Conservation (phyloP, 2,329 filamentous ascomycete species). For the Scytalidium lignicola region DNA sequence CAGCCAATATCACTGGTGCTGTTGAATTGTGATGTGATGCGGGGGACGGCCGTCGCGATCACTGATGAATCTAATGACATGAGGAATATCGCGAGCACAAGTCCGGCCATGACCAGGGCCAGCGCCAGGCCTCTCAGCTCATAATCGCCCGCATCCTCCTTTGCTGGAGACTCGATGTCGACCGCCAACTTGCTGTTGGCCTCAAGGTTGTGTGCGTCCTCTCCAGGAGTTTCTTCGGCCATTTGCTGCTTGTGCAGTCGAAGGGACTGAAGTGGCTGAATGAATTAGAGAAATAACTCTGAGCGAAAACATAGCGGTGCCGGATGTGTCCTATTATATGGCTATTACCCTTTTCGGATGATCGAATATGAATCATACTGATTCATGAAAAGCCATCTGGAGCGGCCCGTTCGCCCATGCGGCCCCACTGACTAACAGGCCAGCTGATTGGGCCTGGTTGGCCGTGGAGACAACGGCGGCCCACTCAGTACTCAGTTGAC, state of each 20-base stretch:
- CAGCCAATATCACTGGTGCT: slow-evolving; percentile 44
- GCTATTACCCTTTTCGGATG: neutral
- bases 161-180: neutral
- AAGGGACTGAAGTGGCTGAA: neutral
- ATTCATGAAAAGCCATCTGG: neutral
- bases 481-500: too few relatives aligned
- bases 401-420: too few relatives aligned
- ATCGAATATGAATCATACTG: neutral
- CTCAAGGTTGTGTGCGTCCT: neutral
- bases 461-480: too few relatives aligned
- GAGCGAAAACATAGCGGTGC: neutral
- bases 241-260: neutral
- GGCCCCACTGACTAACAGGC: too few relatives aligned
- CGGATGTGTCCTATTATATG: neutral
- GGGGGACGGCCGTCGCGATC: slow-evolving; percentile 46
- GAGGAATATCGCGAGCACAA: slow-evolving; percentile 40
- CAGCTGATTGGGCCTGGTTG: too few relatives aligned
- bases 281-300: neutral
- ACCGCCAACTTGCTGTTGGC: neutral
- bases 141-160: neutral
- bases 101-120: slow-evolving; percentile 22
- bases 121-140: neutral
- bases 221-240: neutral
- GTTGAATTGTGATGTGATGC: slow-evolving; percentile 46
- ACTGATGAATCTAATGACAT: slow-evolving; percentile 43